Percentiles rank a stretch among this genome's conserved stretches.
phyloP scores from a whole-genome alignment of 2,329 filamentous ascomycete species.

The Shiraia bambusicola region DNA sequence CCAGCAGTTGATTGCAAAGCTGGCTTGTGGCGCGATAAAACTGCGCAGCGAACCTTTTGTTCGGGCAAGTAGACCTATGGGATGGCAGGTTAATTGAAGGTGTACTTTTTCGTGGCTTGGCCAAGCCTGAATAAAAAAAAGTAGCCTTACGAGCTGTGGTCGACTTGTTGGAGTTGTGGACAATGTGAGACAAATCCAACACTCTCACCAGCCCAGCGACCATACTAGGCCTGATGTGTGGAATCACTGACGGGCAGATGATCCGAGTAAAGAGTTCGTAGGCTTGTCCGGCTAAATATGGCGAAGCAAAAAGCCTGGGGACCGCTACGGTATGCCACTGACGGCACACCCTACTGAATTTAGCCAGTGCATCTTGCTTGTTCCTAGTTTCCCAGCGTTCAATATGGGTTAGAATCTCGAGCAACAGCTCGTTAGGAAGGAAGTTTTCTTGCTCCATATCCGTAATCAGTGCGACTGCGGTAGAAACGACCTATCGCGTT shows the following conservation, averaged over 20 bases:
- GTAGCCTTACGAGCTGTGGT: slow-evolving; percentile 48
- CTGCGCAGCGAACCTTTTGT: slow-evolving; percentile 54
- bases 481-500: not conserved
- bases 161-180: slow-evolving; percentile 61
- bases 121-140: not conserved
- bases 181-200: slow-evolving; percentile 57
- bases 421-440: slow-evolving; percentile 58
- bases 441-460: slow-evolving; percentile 30
- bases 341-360: slow-evolving; percentile 51
- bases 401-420: slow-evolving; percentile 53
- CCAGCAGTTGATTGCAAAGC: slow-evolving; percentile 60
- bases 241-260: slow-evolving; percentile 55
- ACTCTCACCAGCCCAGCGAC: slow-evolving; percentile 53
- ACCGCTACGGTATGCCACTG: slow-evolving; percentile 60
- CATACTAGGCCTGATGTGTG: slow-evolving; percentile 52
- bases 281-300: slow-evolving; percentile 54
- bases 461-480: not conserved
- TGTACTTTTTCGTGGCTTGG: not conserved
- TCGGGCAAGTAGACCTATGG: slow-evolving; percentile 54
- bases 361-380: slow-evolving; percentile 52
- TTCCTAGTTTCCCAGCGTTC: slow-evolving; percentile 22
- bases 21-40: slow-evolving; percentile 61
- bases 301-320: slow-evolving; percentile 54
- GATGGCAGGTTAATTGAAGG: not conserved
- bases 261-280: slow-evolving; percentile 58